Evolutionary conservation across 768 basidiomycete species (phyloP), one percentile per base, ranked within the genome.

Genomic region (Boletus speciosus): DNA sequence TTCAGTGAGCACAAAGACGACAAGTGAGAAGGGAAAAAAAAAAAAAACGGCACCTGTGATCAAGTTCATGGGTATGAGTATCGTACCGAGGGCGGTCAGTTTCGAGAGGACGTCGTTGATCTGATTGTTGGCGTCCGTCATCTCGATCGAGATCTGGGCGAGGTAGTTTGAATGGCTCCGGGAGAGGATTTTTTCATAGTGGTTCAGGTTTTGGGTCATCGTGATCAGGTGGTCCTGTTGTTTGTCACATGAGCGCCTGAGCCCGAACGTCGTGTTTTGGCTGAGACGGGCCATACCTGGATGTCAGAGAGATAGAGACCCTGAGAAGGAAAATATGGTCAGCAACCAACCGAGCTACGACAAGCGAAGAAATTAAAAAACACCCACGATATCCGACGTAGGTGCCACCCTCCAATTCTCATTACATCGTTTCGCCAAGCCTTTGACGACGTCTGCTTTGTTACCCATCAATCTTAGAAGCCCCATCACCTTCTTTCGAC

Each of bases 51-150:
- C 40, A 85, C 90, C 95, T 27, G 97, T 99, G 47, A 99, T 84
- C 70, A 98, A 73, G 71, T 98, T 98, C 88, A 95, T 97, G 35
- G 90, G 97, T 68, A 99, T 87, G 61, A 98, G 86, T 6, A 99
- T 85, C 6, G 97, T 99, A 81, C 97, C 97, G 43, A 99, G 81
- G 7, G 97, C 96, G 0, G 97, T 98, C 56, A 99, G 78, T 76
- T 98, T 98, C 5, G 91, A 93, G 6, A 98, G 83, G 2, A 99
- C 97, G 67, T 98, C 94, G 73, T 99, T 99, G 76, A 98, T 99
- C 76, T 98, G 94, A 71, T 99, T 99, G 74, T 99, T 99, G 39
- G 97, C 97, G 64, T 98, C 95, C 35, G 93, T 96, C 96, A 98
- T 99, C 76, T 98, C 97, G 73, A 99, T 98, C 40, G 94, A 97